These are phyloP conservation scores for Rhamnella rubrinervis DNA, from an alignment of 331 rosid species.

Conservation along the genomic window DNA sequence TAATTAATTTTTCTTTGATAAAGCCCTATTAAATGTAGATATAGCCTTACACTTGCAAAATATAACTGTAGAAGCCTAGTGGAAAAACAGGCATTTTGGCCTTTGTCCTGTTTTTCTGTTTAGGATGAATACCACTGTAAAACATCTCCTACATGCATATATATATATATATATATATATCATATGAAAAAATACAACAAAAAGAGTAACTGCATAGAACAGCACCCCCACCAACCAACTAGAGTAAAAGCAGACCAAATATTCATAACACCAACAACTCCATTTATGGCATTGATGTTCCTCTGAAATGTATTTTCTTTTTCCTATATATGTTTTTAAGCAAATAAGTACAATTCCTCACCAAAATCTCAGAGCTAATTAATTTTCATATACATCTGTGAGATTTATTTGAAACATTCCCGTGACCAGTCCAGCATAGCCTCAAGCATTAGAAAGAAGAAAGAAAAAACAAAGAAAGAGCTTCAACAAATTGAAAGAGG, in stretches of 20 bases:
- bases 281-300: conserved; percentile 35
- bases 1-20: too few species aligned
- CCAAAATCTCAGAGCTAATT: conserved; percentile 42
- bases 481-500: background rate
- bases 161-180: background rate
- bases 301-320: conserved; percentile 1
- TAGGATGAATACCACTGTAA: background rate
- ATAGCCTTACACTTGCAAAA: too few species aligned
- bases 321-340: conserved; percentile 23
- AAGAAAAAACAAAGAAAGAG: conserved; percentile 8
- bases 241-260: conserved; percentile 31
- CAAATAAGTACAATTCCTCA: conserved; percentile 39
- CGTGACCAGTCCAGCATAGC: conserved; percentile 26
- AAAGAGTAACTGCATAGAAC: conserved; percentile 15
- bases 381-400: conserved; percentile 55
- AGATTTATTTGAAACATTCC: conserved; percentile 33
- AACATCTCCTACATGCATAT: background rate
- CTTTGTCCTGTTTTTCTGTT: too few species aligned
- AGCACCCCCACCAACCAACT: conserved; percentile 33
- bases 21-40: too few species aligned
- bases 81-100: background rate
- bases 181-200: background rate
- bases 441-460: conserved; percentile 34
- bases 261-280: conserved; percentile 40
- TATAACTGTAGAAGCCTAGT: too few species aligned